Evolutionary conservation across 202 grass and related monocot genomes (phyloP).

Genomic region (Saccharum hybrid): DNA sequence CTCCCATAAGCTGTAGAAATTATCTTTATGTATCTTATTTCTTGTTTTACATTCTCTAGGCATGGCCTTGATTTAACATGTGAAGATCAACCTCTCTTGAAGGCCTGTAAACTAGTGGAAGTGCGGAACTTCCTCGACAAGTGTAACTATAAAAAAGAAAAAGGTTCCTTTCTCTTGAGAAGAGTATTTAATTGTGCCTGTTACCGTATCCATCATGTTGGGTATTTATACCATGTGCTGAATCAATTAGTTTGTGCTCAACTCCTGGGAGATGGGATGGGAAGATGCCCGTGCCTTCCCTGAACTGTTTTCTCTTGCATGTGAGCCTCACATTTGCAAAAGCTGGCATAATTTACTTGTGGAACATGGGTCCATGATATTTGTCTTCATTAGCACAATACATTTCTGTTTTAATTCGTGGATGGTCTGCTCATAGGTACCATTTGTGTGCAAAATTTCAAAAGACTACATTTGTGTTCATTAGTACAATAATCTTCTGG

Average conservation of each 20-base stretch:
- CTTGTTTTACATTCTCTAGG: slow-evolving; percentile 42
- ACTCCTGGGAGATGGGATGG: background rate
- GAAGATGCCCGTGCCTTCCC: background rate
- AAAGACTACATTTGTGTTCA: background rate
- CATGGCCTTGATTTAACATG: slow-evolving; percentile 55
- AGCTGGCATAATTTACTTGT: background rate
- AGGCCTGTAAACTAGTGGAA: slow-evolving; percentile 47
- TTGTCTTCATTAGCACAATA: background rate
- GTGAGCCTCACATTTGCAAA: background rate
- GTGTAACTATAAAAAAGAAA: slow-evolving; percentile 40
- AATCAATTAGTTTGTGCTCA: background rate
- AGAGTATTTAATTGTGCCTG: slow-evolving; percentile 19
- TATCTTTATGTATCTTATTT: slow-evolving; percentile 16
- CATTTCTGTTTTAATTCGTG: background rate
- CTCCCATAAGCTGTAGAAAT: background rate
- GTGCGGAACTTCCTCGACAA: slow-evolving; percentile 59
- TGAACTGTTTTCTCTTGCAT: background rate
- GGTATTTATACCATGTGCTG: background rate
- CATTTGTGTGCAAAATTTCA: background rate
- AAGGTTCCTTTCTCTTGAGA: slow-evolving; percentile 49
- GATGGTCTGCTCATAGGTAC: background rate
- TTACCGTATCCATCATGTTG: background rate
- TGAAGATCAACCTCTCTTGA: slow-evolving; percentile 59
- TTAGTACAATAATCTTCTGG: background rate
- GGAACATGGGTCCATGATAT: background rate